Percentiles rank a stretch among this genome's conserved stretches.
phyloP scores from a whole-genome alignment of 371 early-diverging fungal species.

The Lichtheimia ornata region DNA sequence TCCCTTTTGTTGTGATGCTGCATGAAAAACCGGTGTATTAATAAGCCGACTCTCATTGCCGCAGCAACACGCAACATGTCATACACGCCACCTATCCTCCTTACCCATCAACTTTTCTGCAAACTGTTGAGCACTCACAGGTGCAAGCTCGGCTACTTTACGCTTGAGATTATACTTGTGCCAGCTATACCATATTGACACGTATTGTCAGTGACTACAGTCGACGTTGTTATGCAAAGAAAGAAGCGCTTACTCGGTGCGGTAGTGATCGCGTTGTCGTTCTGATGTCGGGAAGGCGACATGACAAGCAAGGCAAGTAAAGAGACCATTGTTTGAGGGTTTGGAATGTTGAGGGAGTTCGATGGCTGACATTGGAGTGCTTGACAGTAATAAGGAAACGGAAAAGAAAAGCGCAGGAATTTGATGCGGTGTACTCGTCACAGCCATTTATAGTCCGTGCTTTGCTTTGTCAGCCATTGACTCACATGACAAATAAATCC shows the following conservation, averaged over 20 bases:
- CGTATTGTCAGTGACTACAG: not conserved
- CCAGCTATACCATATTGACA: conserved; percentile 48
- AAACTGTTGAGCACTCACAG: conserved; percentile 75
- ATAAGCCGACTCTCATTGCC: not conserved
- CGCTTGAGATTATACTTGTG: conserved; percentile 91
- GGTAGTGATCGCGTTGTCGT: conserved; percentile 82
- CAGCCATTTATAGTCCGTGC: too few relatives aligned
- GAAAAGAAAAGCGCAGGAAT: too few relatives aligned
- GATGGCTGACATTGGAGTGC: not conserved
- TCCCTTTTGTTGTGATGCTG: conserved; percentile 54
- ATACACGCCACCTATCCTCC: not conserved
- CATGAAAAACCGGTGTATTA: not conserved
- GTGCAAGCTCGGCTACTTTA: conserved; percentile 77
- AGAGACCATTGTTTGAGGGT: conserved; percentile 15
- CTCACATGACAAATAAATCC: too few relatives aligned
- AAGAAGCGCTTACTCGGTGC: conserved; percentile 58
- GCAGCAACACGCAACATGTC: not conserved
- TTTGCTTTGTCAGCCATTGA: too few relatives aligned
- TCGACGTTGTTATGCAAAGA: not conserved
- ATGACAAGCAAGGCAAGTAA: conserved; percentile 80
- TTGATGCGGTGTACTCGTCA: too few relatives aligned
- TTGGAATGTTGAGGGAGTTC: not conserved
- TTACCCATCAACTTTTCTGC: conserved; percentile 59
- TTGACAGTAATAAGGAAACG: too few relatives aligned
- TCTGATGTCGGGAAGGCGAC: conserved; percentile 85